A percentile compares a stretch with the other conserved stretches of the same genome.
phyloP scores from a whole-genome alignment of 345 rosid genomes.

The Bretschneidera sinensis region DNA sequence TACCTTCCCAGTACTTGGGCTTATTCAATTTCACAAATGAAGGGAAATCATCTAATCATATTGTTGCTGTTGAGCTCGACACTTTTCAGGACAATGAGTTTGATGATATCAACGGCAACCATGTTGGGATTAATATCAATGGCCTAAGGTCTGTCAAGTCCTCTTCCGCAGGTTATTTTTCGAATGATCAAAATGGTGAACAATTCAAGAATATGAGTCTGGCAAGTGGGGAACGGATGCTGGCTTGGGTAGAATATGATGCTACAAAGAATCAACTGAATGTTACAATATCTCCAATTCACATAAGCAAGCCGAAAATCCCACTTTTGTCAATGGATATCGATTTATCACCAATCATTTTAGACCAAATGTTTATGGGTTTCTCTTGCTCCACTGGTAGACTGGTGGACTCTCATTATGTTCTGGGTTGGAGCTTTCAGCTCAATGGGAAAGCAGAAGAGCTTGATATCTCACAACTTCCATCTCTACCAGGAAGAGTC shows the following conservation, averaged over 20 bases:
- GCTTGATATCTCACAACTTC: conserved; percentile 46
- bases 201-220: conserved; percentile 44
- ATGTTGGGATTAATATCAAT: conserved; percentile 56
- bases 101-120: conserved; percentile 42
- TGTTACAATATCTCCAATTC: conserved; percentile 56
- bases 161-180: conserved; percentile 38
- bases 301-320: conserved; percentile 27
- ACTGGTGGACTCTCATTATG: conserved; percentile 33
- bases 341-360: conserved; percentile 42
- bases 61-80: conserved; percentile 59
- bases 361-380: conserved; percentile 48
- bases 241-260: conserved; percentile 82
- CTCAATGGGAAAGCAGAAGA: conserved; percentile 38
- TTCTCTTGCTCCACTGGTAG: conserved; percentile 64
- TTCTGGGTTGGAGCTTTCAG: conserved; percentile 70
- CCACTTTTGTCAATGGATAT: conserved; percentile 38
- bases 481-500: conserved; percentile 42
- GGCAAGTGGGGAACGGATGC: conserved; percentile 53
- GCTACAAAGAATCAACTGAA: conserved; percentile 32
- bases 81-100: conserved; percentile 35
- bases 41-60: conserved; percentile 37
- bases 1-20: conserved; percentile 37
- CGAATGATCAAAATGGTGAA: conserved; percentile 12
- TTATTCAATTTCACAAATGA: conserved; percentile 33
- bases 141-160: conserved; percentile 31